phyloP scores from a whole-genome alignment of 768 basidiomycete species.

The Peribolospora baueri region DNA sequence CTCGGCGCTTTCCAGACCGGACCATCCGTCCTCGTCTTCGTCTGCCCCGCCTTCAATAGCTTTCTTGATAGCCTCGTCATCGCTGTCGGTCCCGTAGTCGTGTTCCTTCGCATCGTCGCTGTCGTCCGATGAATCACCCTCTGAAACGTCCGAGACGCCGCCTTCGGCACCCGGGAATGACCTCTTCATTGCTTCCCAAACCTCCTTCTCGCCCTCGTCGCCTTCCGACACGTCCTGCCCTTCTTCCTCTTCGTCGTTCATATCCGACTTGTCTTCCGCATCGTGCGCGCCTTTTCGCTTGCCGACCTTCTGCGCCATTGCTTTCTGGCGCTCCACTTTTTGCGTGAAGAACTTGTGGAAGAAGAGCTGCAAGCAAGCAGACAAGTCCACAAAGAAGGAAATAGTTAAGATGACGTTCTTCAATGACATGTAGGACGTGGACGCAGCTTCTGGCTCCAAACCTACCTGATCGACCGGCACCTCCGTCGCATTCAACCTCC shows the following conservation, averaged over 20 bases:
- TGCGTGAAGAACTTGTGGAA: constrained; percentile 69
- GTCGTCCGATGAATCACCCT: background rate
- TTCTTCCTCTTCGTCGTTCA: constrained; percentile 4
- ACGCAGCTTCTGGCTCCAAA: background rate
- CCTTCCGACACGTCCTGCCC: constrained; percentile 1
- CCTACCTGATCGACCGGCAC: constrained; percentile 47
- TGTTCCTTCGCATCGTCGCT: constrained; percentile 1
- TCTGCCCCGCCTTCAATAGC: no score
- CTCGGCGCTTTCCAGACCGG: background rate
- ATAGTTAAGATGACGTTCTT: constrained; percentile 1
- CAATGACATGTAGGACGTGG: background rate
- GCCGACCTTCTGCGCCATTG: constrained; percentile 27
- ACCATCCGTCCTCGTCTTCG: constrained; percentile 2
- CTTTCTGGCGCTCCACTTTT: constrained; percentile 35
- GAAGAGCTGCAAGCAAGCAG: constrained; percentile 34
- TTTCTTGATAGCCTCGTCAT: background rate
- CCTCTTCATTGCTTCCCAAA: constrained; percentile 13
- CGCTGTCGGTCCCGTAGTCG: background rate
- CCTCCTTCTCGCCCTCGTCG: constrained; percentile 10
- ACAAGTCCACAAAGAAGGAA: background rate
- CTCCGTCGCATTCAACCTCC: constrained; percentile 40
- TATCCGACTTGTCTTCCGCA: background rate
- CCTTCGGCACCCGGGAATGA: constrained; percentile 8
- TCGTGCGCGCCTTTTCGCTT: constrained; percentile 20
- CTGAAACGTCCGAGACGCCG: no score